Percentiles rank a stretch among this genome's conserved stretches.
These are phyloP conservation scores for Tillandsia fasciculata DNA, from an alignment of 176 grass and related monocot genomes.

Conservation along the genomic window DNA sequence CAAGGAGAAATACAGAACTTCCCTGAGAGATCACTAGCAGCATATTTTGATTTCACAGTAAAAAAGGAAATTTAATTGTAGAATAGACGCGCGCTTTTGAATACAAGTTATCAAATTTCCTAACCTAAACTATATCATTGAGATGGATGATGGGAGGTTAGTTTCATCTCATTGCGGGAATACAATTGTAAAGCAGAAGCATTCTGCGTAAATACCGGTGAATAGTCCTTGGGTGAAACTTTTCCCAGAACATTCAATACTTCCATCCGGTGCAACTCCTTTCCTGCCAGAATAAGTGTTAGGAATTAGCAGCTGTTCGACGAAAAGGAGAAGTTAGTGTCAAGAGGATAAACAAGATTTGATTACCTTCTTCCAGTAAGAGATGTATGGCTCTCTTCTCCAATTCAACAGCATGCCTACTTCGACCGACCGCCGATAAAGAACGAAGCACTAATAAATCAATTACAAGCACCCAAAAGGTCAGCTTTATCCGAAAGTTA, in stretches of 20 bases:
- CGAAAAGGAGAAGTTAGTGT: no score
- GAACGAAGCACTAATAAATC: conserved; percentile 57
- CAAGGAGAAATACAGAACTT: no score
- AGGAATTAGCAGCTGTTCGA: no score
- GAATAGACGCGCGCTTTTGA: no score
- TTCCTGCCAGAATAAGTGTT: conserved; percentile 23
- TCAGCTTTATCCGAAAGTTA: conserved; percentile 1
- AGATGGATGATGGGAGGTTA: no score
- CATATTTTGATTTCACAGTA: no score
- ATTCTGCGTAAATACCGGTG: not conserved
- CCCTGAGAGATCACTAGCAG: no score
- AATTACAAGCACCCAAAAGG: conserved; percentile 2
- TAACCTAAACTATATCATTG: no score
- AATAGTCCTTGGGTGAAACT: conserved; percentile 32
- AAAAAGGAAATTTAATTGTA: no score
- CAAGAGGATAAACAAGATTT: not conserved
- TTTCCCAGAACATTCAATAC: conserved; percentile 65
- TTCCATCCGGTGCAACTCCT: conserved; percentile 67
- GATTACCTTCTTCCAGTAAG: conserved; percentile 83
- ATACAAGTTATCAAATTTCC: no score
- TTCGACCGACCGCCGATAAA: conserved; percentile 59
- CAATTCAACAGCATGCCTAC: conserved; percentile 69
- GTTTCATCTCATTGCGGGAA: not conserved
- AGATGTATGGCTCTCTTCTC: conserved; percentile 87
- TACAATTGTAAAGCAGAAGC: not conserved